Evolutionary conservation across 768 basidiomycete genomes (phyloP).

Genomic region (Leccinum variicolor): DNA sequence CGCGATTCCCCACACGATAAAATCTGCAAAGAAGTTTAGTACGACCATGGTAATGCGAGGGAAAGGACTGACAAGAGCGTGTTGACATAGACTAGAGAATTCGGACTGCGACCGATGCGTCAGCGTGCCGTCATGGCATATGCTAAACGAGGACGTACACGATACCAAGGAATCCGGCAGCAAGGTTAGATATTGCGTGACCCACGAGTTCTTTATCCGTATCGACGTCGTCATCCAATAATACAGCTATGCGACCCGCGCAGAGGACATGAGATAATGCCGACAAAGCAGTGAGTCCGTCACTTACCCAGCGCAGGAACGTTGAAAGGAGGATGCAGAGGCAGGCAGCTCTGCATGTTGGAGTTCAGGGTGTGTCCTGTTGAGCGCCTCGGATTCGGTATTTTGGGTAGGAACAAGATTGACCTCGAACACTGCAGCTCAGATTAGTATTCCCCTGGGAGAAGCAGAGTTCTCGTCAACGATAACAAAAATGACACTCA

Average conservation of each 20-base stretch:
- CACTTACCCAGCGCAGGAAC: slow-evolving; percentile 79
- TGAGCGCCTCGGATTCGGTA: too few relatives aligned
- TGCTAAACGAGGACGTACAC: slow-evolving; percentile 49
- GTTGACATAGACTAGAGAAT: slow-evolving; percentile 87
- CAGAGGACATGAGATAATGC: not conserved
- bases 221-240: slow-evolving; percentile 83
- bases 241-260: slow-evolving; percentile 56
- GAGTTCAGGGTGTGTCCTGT: too few relatives aligned
- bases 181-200: slow-evolving; percentile 88
- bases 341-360: too few relatives aligned
- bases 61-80: slow-evolving; percentile 57
- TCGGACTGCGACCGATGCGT: slow-evolving; percentile 47
- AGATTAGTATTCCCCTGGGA: too few relatives aligned
- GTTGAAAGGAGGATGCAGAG: slow-evolving; percentile 76
- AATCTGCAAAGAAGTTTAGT: slow-evolving; percentile 44
- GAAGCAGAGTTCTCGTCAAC: too few relatives aligned
- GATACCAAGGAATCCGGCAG: slow-evolving; percentile 75
- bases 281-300: not conserved
- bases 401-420: too few relatives aligned
- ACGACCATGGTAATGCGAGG: not conserved
- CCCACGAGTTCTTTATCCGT: slow-evolving; percentile 91
- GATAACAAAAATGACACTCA: too few relatives aligned
- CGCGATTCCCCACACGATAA: slow-evolving; percentile 87
- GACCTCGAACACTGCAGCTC: too few relatives aligned
- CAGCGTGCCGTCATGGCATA: not conserved